Conservation (phyloP, 1,284 basidiomycete species). For the Gomphus bonarii region DNA sequence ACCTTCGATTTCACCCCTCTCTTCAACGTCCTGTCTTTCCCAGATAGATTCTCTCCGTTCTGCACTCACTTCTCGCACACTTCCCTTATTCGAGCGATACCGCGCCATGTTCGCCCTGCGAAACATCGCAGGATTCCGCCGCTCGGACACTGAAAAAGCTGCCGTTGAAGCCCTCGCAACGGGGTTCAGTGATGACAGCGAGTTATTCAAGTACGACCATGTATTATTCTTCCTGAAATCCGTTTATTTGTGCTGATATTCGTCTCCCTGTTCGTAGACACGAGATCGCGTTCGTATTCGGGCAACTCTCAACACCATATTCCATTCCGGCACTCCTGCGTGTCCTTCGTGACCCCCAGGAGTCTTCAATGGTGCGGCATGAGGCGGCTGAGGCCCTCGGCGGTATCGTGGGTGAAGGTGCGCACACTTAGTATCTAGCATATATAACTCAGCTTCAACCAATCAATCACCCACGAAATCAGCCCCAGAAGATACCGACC, state of each 20-base stretch:
- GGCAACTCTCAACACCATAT: constrained; percentile 85
- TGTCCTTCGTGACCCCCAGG: constrained; percentile 63
- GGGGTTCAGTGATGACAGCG: constrained; percentile 81
- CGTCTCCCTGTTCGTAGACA: constrained; percentile 43
- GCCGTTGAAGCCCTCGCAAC: constrained; percentile 88
- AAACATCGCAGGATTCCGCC: constrained; percentile 60
- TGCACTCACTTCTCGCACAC: constrained; percentile 56
- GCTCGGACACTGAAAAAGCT: constrained; percentile 25
- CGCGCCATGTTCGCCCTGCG: constrained; percentile 97
- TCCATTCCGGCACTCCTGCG: constrained; percentile 79
- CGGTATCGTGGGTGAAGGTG: constrained; percentile 56
- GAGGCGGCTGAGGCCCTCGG: constrained; percentile 98
- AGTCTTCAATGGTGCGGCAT: constrained; percentile 97
- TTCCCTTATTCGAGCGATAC: constrained; percentile 89
- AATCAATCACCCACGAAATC: too few relatives aligned
- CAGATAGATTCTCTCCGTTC: constrained; percentile 49
- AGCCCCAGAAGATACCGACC: constrained; percentile 4
- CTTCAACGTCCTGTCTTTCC: constrained; percentile 39
- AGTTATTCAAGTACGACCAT: constrained; percentile 75
- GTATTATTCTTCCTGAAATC: neutral
- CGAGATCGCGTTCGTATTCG: constrained; percentile 97
- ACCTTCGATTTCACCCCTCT: constrained; percentile 51
- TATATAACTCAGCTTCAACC: neutral
- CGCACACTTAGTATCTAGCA: neutral
- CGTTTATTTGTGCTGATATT: neutral